These are phyloP conservation scores for Vanilla planifolia DNA, from an alignment of 106 monocot genomes.

Conservation along the genomic window DNA sequence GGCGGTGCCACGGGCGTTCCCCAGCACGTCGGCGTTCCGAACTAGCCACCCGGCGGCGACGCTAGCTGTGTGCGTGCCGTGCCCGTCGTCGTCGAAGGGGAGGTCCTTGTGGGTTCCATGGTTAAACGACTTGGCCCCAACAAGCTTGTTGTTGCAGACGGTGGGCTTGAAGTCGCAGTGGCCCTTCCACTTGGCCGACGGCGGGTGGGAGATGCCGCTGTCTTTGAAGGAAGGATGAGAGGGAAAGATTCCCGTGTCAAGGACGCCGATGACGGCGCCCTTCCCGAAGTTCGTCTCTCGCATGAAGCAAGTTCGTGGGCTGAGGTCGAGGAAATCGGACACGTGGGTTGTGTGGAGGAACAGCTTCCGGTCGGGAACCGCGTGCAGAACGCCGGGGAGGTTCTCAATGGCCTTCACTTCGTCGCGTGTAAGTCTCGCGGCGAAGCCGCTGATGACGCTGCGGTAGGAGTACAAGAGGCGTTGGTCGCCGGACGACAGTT, in stretches of 20 bases:
- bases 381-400: slow-evolving; percentile 4
- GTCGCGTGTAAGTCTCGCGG: slow-evolving; percentile 9
- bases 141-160: slow-evolving; percentile 37
- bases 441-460: slow-evolving; percentile 14
- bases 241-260: slow-evolving; percentile 4
- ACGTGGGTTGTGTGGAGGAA: slow-evolving; percentile 17
- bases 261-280: slow-evolving; percentile 11
- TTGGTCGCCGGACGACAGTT: slow-evolving; percentile 7
- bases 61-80: slow-evolving; percentile 10
- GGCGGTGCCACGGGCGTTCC: slow-evolving; percentile 4
- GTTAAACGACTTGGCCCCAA: slow-evolving; percentile 7
- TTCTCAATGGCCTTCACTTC: slow-evolving; percentile 9
- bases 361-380: neutral
- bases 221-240: slow-evolving; percentile 13
- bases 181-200: slow-evolving; percentile 28
- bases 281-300: neutral
- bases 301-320: slow-evolving; percentile 3
- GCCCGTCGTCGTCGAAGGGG: slow-evolving; percentile 2
- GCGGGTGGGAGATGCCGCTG: slow-evolving; percentile 8
- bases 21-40: neutral
- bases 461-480: slow-evolving; percentile 18
- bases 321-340: slow-evolving; percentile 7
- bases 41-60: slow-evolving; percentile 6
- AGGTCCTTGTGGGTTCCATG: neutral
- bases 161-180: slow-evolving; percentile 14